phyloP scores from a whole-genome alignment of 495 filamentous ascomycete genomes.

The Aspergillus steynii region DNA sequence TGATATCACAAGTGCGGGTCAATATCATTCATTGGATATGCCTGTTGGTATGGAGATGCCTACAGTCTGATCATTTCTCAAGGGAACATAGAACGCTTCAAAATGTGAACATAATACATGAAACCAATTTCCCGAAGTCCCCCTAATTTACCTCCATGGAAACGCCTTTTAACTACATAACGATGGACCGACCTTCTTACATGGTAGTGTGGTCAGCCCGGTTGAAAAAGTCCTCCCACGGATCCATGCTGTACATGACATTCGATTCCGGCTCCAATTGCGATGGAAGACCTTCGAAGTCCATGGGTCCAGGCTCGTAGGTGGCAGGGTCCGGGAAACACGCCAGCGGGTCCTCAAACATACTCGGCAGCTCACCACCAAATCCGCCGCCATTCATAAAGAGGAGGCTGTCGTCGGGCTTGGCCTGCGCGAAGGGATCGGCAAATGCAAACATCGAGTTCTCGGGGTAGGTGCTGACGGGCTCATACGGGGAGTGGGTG shows the following conservation, averaged over 20 bases:
- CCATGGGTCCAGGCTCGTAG: slow-evolving; percentile 1
- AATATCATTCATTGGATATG: background rate
- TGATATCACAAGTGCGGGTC: background rate
- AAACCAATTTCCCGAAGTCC: background rate
- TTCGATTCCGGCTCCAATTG: slow-evolving; percentile 3
- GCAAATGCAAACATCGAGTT: slow-evolving; percentile 2
- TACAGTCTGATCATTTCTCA: background rate
- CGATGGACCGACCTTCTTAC: background rate
- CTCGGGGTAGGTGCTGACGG: slow-evolving; percentile 2
- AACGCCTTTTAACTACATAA: background rate
- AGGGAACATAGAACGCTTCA: background rate
- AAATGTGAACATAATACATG: background rate
- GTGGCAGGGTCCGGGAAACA: slow-evolving; percentile 2
- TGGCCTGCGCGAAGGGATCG: slow-evolving; percentile 1
- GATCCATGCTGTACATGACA: background rate
- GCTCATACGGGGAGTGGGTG: slow-evolving; percentile 5
- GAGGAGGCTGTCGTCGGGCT: slow-evolving; percentile 5
- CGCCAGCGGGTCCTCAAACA: slow-evolving; percentile 7
- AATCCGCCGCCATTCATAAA: slow-evolving; percentile 4
- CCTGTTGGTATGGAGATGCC: background rate
- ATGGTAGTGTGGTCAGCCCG: background rate
- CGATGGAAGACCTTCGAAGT: background rate
- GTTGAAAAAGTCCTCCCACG: background rate
- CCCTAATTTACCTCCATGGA: background rate
- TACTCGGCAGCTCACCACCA: slow-evolving; percentile 5